Percentiles rank a stretch among this genome's conserved stretches.
Conservation (phyloP, 805 yeast genomes). For the Lachancea quebecensis region DNA sequence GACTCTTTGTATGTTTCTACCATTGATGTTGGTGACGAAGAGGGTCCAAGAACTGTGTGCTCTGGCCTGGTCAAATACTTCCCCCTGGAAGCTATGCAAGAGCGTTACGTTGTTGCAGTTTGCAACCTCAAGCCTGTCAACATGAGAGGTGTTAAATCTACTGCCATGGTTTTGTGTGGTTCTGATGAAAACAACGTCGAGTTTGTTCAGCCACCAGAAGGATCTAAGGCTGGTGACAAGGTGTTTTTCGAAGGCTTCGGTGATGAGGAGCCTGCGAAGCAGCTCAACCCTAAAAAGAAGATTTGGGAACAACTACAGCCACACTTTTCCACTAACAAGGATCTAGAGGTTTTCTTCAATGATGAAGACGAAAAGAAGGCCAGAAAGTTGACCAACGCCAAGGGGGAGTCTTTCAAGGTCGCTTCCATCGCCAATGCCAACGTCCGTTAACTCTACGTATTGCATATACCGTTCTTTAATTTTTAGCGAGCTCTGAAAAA, state of each 20-base stretch:
- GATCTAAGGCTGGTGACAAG: constrained; percentile 92
- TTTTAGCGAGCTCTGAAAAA: neutral
- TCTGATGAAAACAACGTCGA: constrained; percentile 72
- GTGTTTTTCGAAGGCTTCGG: constrained; percentile 83
- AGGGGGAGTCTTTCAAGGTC: constrained; percentile 72
- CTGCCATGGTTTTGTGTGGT: constrained; percentile 96
- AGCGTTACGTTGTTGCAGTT: constrained; percentile 81
- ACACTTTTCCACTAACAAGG: constrained; percentile 71
- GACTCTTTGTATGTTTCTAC: constrained; percentile 95
- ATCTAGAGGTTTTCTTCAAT: constrained; percentile 71
- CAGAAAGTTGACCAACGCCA: constrained; percentile 65
- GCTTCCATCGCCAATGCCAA: constrained; percentile 65
- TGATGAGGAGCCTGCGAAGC: constrained; percentile 83
- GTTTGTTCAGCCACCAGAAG: constrained; percentile 91
- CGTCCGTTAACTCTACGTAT: constrained; percentile 49
- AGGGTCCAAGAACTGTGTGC: constrained; percentile 97
- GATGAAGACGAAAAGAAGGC: constrained; percentile 50
- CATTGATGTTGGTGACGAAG: constrained; percentile 91
- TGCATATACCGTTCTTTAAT: neutral
- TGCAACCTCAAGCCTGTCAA: constrained; percentile 96
- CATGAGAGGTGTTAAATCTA: constrained; percentile 95
- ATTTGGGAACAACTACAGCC: constrained; percentile 96
- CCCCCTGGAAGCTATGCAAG: constrained; percentile 92
- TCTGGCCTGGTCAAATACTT: constrained; percentile 89
- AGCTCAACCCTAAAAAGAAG: constrained; percentile 96